A percentile compares a stretch with the other conserved stretches of the same genome.
phyloP scores from a whole-genome alignment of 257 asterid genomes.

The Schizonepeta tenuifolia region DNA sequence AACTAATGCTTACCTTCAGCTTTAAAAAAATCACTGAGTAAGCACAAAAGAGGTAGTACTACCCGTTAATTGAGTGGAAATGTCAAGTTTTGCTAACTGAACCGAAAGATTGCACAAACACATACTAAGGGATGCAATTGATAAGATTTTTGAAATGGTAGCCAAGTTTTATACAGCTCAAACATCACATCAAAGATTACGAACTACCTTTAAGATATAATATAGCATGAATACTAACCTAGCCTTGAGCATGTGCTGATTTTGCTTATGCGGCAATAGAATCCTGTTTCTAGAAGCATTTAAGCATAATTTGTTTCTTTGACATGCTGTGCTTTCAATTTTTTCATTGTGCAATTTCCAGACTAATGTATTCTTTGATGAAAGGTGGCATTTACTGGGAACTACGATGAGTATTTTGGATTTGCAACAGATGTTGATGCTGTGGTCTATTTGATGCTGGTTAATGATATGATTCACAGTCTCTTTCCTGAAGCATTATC shows the following conservation, averaged over 20 bases:
- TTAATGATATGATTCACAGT: constrained; percentile 88
- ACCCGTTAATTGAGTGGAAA: not conserved
- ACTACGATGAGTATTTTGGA: constrained; percentile 90
- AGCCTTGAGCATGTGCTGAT: constrained; percentile 17
- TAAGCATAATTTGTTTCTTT: constrained; percentile 26
- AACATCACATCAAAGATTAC: not conserved
- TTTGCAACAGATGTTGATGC: constrained; percentile 92
- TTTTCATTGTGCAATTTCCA: constrained; percentile 18
- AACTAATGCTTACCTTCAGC: constrained; percentile 10
- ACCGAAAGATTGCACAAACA: not conserved
- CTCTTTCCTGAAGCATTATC: constrained; percentile 88
- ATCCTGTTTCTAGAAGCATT: constrained; percentile 16
- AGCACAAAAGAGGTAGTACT: constrained; percentile 4
- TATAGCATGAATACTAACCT: not conserved
- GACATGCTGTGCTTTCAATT: constrained; percentile 15
- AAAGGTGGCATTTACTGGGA: constrained; percentile 88
- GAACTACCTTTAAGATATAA: constrained; percentile 15
- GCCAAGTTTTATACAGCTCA: constrained; percentile 5
- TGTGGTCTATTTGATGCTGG: constrained; percentile 95
- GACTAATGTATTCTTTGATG: constrained; percentile 39
- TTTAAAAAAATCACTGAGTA: not conserved
- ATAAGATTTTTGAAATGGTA: constrained; percentile 5
- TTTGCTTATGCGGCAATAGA: constrained; percentile 19
- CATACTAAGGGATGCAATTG: not conserved
- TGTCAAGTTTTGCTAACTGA: not conserved